Conservation (phyloP, 2,329 filamentous ascomycete genomes). For the Penicillium capsulatum region DNA sequence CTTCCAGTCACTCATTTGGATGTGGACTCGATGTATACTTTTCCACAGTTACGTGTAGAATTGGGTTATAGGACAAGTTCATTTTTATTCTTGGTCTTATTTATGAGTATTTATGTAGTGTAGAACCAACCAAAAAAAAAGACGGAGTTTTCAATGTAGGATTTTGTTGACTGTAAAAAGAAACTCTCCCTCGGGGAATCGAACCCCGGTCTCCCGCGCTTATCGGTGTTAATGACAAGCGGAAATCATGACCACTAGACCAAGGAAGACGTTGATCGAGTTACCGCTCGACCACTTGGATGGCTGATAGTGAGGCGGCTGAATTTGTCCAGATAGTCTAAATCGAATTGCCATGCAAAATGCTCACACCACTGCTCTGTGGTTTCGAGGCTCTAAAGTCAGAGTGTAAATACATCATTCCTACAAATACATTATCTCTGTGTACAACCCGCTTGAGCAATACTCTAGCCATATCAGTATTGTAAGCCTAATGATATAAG, state of each 20-base stretch:
- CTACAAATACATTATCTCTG: no score
- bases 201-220: slow-evolving; percentile 36
- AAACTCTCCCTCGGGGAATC: slow-evolving; percentile 33
- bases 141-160: no score
- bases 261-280: slow-evolving; percentile 22
- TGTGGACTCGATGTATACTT: slow-evolving; percentile 1
- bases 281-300: slow-evolving; percentile 25
- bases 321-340: background rate
- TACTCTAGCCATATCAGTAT: no score
- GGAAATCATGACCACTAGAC: slow-evolving; percentile 40
- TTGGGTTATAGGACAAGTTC: background rate
- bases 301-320: slow-evolving; percentile 9
- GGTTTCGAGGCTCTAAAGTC: no score
- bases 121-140: no score
- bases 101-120: no score
- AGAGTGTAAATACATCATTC: no score
- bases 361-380: background rate
- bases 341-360: background rate
- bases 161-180: slow-evolving; percentile 14
- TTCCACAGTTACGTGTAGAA: background rate
- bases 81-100: no score
- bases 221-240: slow-evolving; percentile 32
- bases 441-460: no score
- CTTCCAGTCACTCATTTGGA: background rate
- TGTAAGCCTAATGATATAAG: no score